phyloP scores from a whole-genome alignment of 768 basidiomycete genomes.

The Chalciporus chontae region DNA sequence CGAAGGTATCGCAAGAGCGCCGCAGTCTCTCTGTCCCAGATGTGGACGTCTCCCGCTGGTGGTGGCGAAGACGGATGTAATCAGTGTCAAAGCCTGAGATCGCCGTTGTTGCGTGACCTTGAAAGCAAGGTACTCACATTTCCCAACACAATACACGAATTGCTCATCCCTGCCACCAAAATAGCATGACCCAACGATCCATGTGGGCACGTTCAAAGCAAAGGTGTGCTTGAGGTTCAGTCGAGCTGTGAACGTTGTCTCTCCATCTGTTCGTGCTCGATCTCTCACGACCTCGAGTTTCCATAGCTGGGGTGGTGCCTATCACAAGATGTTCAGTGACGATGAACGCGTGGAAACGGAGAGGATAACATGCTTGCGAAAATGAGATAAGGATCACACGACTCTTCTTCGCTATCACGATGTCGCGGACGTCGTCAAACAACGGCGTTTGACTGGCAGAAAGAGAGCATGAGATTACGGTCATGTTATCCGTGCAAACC shows the following conservation, averaged over 20 bases:
- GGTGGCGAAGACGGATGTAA: neutral
- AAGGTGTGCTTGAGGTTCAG: constrained; percentile 59
- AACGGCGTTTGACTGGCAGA: constrained; percentile 46
- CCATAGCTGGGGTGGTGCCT: constrained; percentile 78
- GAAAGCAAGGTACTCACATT: constrained; percentile 43
- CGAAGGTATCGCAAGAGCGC: constrained; percentile 66
- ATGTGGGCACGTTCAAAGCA: constrained; percentile 54
- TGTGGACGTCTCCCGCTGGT: constrained; percentile 74
- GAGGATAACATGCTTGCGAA: constrained; percentile 16
- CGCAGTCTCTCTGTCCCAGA: constrained; percentile 83
- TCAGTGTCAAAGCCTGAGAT: neutral
- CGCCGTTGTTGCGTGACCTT: neutral
- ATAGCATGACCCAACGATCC: constrained; percentile 77
- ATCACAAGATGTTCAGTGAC: neutral
- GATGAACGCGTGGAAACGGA: neutral
- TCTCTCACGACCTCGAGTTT: constrained; percentile 62
- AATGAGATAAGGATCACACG: constrained; percentile 41
- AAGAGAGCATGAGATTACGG: neutral
- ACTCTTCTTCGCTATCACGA: constrained; percentile 42
- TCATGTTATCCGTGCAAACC: neutral
- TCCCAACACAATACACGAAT: constrained; percentile 74
- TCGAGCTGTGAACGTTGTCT: constrained; percentile 16
- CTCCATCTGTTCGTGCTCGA: constrained; percentile 31
- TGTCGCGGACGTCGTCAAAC: constrained; percentile 50
- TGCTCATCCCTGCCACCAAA: constrained; percentile 79